phyloP scores from a whole-genome alignment of 441 rosid genomes.

The Erodium moschatum region DNA sequence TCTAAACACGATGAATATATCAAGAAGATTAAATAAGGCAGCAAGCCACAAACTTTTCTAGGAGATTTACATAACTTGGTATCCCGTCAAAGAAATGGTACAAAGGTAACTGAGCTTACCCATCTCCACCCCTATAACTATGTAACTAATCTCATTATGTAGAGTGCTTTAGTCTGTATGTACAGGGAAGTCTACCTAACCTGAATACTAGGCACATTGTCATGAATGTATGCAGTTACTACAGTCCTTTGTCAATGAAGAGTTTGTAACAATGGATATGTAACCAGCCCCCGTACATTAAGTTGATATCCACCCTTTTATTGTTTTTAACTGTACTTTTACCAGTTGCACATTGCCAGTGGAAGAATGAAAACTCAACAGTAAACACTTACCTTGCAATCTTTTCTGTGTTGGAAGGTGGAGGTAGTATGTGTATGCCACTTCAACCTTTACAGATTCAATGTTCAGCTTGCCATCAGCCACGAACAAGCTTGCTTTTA shows the following conservation, averaged over 20 bases:
- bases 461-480: constrained; percentile 32
- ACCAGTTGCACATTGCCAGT: neutral
- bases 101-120: too few relatives aligned
- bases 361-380: constrained; percentile 10
- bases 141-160: neutral
- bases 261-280: neutral
- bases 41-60: neutral
- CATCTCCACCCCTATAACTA: neutral
- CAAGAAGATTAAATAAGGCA: neutral
- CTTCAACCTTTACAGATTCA: constrained; percentile 60
- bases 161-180: neutral
- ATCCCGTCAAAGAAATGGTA: neutral
- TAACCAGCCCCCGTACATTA: neutral
- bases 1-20: too few relatives aligned
- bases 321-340: constrained; percentile 8
- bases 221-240: neutral
- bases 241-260: neutral
- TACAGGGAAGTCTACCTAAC: neutral
- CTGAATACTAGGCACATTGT: neutral
- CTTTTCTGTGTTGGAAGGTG: constrained; percentile 65
- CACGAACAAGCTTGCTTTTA: constrained; percentile 34
- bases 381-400: constrained; percentile 50
- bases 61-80: neutral
- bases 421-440: constrained; percentile 73
- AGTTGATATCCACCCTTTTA: neutral